Base-by-base conservation (phyloP, 768 basidiomycete genomes). In the Collybia sordida region DNA sequence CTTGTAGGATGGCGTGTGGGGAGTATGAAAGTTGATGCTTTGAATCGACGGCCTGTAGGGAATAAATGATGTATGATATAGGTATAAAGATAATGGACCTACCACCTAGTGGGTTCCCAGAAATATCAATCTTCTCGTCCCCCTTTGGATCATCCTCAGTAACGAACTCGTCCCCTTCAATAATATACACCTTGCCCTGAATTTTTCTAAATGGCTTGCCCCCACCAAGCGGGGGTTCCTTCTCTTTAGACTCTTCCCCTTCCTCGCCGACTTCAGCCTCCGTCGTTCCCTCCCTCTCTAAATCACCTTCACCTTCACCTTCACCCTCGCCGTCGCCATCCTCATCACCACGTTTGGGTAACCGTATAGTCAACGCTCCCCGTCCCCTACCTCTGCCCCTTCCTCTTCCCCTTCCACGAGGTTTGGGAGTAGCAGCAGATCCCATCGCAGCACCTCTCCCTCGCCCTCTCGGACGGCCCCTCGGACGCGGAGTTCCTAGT, bases 81-180 rank as follows among this genome's bases (percentile, higher is more conserved):
- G n/a, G 39, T 38, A 47, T 31, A 47, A 1, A 47, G 18, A 59
- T 51, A 39, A 42, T 23, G 40, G 12, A 68, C 83, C 57, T 61
- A 93, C 94, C 93, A 52, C 86, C 95, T 6, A 92, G 79, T 22
- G 98, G 65, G 55, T 85, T 86, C 12, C 96, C 97, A 53, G 84
- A 78, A 53, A 72, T 72, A 63, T 98, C 95, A 19, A 99, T 89
- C 73, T 99, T 99, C 52, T 85, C 80, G 67, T 98, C 87, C 4
- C 96, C 97, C 56, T 86, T 91, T 45, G 82, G 77, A 61, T 98
- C 89, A 41, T 92, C 81, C 1, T 85, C 83, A 5, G 93, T 87
- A 42, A 88, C 70, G 55, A 93, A 85, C 70, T 98, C 96, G 64
- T 98, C 96, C 39, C 88, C 88, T 28, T 92, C 89, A 44, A 97